phyloP scores from a whole-genome alignment of 2,329 filamentous ascomycete species.

The Daldinia sp. region DNA sequence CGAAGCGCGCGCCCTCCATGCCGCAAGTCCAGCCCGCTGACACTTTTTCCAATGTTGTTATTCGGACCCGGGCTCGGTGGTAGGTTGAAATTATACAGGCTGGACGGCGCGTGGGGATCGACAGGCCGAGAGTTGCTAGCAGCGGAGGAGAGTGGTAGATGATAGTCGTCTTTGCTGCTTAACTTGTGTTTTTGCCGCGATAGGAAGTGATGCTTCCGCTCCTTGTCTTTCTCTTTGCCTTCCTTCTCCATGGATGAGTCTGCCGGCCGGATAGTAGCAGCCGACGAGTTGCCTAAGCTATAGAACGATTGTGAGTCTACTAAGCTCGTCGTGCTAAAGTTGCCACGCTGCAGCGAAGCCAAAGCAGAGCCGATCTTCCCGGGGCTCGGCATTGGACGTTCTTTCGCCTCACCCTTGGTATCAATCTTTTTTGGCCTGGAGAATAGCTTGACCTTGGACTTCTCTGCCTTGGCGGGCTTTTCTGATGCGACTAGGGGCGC shows the following conservation, averaged over 20 bases:
- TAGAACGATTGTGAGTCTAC: constrained; percentile 75
- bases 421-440: constrained; percentile 79
- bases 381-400: constrained; percentile 75
- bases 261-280: constrained; percentile 75
- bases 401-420: constrained; percentile 71
- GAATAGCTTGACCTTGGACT: constrained; percentile 84
- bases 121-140: constrained; percentile 79
- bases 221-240: constrained; percentile 70
- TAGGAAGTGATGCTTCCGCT: constrained; percentile 81
- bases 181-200: constrained; percentile 82
- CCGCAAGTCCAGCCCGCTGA: constrained; percentile 80
- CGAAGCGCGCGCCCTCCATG: constrained; percentile 79
- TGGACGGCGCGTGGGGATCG: constrained; percentile 77
- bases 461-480: constrained; percentile 69
- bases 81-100: constrained; percentile 80
- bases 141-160: constrained; percentile 76
- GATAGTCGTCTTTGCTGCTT: constrained; percentile 74
- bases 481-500: constrained; percentile 57
- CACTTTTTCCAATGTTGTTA: constrained; percentile 78
- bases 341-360: constrained; percentile 69
- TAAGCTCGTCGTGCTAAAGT: constrained; percentile 77
- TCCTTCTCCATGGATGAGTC: constrained; percentile 59
- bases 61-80: constrained; percentile 75
- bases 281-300: constrained; percentile 77
- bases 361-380: constrained; percentile 74